These are phyloP conservation scores for Helicosporidium sp. DNA, from an alignment of 139 green algal genomes.

Conservation along the genomic window DNA sequence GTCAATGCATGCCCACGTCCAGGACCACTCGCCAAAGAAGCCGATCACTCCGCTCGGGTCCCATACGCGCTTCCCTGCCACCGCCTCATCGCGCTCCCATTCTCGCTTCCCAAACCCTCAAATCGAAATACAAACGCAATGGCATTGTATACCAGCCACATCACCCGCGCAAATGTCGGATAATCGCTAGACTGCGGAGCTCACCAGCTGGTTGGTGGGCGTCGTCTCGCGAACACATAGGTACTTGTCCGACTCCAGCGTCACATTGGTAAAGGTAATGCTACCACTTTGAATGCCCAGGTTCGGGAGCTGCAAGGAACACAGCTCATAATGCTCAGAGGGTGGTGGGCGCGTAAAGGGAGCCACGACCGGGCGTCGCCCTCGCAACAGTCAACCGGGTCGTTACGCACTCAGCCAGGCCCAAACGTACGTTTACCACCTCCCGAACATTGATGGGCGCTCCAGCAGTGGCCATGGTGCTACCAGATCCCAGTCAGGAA, in stretches of 20 bases:
- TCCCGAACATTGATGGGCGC: slow-evolving; percentile 12
- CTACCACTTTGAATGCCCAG: slow-evolving; percentile 71
- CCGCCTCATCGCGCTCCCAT: too few relatives aligned
- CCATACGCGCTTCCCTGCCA: too few relatives aligned
- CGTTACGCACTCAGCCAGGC: not conserved
- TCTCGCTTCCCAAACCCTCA: too few relatives aligned
- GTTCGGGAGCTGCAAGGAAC: slow-evolving; percentile 56
- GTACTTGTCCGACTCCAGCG: slow-evolving; percentile 91
- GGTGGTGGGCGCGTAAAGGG: not conserved
- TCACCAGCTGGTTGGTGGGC: slow-evolving; percentile 20
- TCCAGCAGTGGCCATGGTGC: not conserved
- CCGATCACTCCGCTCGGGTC: too few relatives aligned
- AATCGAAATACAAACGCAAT: too few relatives aligned
- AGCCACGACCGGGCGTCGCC: not conserved
- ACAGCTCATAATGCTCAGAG: too few relatives aligned
- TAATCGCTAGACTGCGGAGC: too few relatives aligned
- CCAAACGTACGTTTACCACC: slow-evolving; percentile 11
- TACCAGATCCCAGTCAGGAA: not conserved
- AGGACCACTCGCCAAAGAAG: too few relatives aligned
- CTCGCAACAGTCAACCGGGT: not conserved
- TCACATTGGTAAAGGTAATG: slow-evolving; percentile 94
- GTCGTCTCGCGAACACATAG: slow-evolving; percentile 88
- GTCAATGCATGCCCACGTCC: too few relatives aligned
- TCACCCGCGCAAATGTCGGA: too few relatives aligned
- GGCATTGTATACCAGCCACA: too few relatives aligned